A percentile compares a stretch with the other conserved stretches of the same genome.
These are phyloP conservation scores for Azolla pinnata DNA, from an alignment of 75 land plant genomes.

Conservation along the genomic window DNA sequence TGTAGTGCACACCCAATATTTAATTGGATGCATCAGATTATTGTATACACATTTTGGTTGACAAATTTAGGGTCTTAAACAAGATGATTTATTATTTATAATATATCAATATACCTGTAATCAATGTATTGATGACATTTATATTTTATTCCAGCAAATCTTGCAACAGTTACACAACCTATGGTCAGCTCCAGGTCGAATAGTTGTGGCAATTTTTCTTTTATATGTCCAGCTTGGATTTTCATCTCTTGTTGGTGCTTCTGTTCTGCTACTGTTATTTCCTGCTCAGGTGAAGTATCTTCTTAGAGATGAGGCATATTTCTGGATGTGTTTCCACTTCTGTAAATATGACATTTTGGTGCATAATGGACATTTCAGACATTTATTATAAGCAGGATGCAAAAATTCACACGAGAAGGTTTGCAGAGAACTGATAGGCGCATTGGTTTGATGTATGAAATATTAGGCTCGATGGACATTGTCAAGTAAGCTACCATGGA, in stretches of 20 bases:
- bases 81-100: background rate
- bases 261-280: slow-evolving; percentile 63
- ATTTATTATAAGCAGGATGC: slow-evolving; percentile 66
- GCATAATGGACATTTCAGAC: slow-evolving; percentile 25
- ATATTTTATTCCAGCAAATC: slow-evolving; percentile 42
- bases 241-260: slow-evolving; percentile 67
- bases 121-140: background rate
- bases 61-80: background rate
- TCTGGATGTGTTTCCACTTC: background rate
- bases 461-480: slow-evolving; percentile 88
- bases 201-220: slow-evolving; percentile 51
- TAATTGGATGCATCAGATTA: background rate
- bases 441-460: slow-evolving; percentile 87
- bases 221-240: slow-evolving; percentile 68
- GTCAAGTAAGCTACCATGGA: slow-evolving; percentile 55
- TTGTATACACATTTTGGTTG: background rate
- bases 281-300: slow-evolving; percentile 52
- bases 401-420: slow-evolving; percentile 61
- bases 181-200: slow-evolving; percentile 97
- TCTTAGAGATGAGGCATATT: background rate
- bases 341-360: no score
- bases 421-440: slow-evolving; percentile 89
- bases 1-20: background rate
- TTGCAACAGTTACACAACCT: slow-evolving; percentile 68
- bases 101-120: no score